Conservation (phyloP, 495 filamentous ascomycete species). For the Pyrenopolyporus hunteri region DNA sequence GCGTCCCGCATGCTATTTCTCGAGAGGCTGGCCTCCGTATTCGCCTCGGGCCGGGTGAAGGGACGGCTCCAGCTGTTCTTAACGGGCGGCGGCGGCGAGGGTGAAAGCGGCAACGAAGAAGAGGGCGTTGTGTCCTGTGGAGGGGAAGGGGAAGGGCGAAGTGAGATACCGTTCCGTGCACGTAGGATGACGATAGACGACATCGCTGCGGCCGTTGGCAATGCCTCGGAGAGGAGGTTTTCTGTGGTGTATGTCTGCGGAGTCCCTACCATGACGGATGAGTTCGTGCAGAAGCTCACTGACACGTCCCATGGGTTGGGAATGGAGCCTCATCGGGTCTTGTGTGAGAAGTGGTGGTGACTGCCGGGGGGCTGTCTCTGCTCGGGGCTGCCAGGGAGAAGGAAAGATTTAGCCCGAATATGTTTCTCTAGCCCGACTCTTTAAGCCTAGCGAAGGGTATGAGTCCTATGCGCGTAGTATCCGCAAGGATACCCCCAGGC, state of each 20-base stretch:
- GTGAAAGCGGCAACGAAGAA: slow-evolving; percentile 2
- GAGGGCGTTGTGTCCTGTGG: slow-evolving; percentile 31
- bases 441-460: no score
- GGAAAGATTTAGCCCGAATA: no score
- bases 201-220: slow-evolving; percentile 55
- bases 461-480: no score
- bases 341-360: slow-evolving; percentile 92
- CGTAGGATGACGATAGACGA: slow-evolving; percentile 61
- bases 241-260: slow-evolving; percentile 82
- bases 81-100: slow-evolving; percentile 25
- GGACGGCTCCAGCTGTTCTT: slow-evolving; percentile 47
- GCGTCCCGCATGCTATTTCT: slow-evolving; percentile 51
- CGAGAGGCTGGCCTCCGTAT: slow-evolving; percentile 46
- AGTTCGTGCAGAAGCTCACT: slow-evolving; percentile 63
- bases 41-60: slow-evolving; percentile 36
- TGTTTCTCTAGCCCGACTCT: no score
- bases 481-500: no score
- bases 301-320: slow-evolving; percentile 53
- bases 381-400: no score
- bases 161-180: slow-evolving; percentile 46
- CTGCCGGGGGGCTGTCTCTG: no score
- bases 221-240: slow-evolving; percentile 47
- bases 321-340: slow-evolving; percentile 62
- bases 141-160: slow-evolving; percentile 10
- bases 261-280: slow-evolving; percentile 79